phyloP scores from a whole-genome alignment of 352 stramenopile genomes.

The Globisporangium irregulare region DNA sequence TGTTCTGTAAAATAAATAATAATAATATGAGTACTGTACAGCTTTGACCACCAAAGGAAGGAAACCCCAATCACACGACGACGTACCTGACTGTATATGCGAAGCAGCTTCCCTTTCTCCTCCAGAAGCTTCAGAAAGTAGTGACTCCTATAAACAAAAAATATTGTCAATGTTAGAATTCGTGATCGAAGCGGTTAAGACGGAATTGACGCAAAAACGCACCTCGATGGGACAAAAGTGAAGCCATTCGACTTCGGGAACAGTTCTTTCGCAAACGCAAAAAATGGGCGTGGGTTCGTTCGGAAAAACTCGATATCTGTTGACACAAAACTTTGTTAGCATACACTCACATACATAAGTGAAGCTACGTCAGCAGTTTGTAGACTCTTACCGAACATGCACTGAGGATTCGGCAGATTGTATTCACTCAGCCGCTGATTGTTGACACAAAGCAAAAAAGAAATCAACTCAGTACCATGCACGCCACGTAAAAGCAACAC shows the following conservation, averaged over 20 bases:
- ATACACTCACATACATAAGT: not conserved
- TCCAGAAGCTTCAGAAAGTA: slow-evolving; percentile 95
- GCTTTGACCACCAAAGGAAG: not conserved
- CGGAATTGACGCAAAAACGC: not conserved
- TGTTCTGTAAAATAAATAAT: slow-evolving; percentile 85
- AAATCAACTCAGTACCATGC: slow-evolving; percentile 1
- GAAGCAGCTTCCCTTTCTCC: slow-evolving; percentile 90
- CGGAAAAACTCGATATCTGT: slow-evolving; percentile 97
- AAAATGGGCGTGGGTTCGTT: slow-evolving; percentile 96
- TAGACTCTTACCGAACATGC: slow-evolving; percentile 71
- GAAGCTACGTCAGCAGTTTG: not conserved
- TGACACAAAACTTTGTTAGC: not conserved
- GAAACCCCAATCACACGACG: not conserved
- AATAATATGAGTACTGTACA: not conserved
- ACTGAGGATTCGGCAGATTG: slow-evolving; percentile 81
- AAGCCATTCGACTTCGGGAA: slow-evolving; percentile 81
- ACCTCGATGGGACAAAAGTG: slow-evolving; percentile 76
- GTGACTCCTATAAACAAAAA: slow-evolving; percentile 73
- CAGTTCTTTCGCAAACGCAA: slow-evolving; percentile 92
- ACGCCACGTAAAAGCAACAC: not conserved
- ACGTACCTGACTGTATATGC: slow-evolving; percentile 88
- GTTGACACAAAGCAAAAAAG: slow-evolving; percentile 2
- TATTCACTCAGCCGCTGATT: slow-evolving; percentile 70
- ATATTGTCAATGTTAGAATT: not conserved
- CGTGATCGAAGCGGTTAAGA: not conserved